phyloP scores from a whole-genome alignment of 78 protist genomes.

The Bigelowiella natans region DNA sequence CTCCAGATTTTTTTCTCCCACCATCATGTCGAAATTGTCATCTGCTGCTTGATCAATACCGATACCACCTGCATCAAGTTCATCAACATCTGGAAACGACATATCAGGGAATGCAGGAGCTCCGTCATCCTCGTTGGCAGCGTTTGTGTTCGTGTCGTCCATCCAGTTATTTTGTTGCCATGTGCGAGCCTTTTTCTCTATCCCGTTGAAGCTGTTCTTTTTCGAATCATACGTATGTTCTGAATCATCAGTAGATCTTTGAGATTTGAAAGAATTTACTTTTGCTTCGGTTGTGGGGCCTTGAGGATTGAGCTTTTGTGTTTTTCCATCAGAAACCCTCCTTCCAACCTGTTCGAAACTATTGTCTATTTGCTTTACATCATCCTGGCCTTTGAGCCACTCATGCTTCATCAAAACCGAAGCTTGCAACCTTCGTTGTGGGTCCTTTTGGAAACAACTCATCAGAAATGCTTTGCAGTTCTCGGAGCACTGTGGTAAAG shows the following conservation, averaged over 20 bases:
- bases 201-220: not conserved
- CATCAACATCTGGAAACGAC: not conserved
- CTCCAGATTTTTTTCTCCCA: not conserved
- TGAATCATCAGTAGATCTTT: not conserved
- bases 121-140: not conserved
- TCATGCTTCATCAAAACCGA: not conserved
- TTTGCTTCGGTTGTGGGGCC: too few species aligned
- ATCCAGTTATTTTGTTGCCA: not conserved
- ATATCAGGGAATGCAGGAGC: not conserved
- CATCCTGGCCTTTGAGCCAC: not conserved
- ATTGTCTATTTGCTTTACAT: too few species aligned
- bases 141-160: not conserved
- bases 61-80: not conserved
- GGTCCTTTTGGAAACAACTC: not conserved
- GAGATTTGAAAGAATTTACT: not conserved
- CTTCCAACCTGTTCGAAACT: too few species aligned
- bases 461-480: not conserved
- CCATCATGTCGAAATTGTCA: not conserved
- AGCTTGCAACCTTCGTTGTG: not conserved
- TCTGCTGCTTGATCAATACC: not conserved
- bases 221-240: not conserved
- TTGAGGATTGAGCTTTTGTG: too few species aligned
- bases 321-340: too few species aligned
- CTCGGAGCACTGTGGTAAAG: conserved; percentile 72
- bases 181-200: not conserved